Base-by-base conservation (phyloP, 192 early-diverging fungal genomes). In the Coemansia nantahalensis region DNA sequence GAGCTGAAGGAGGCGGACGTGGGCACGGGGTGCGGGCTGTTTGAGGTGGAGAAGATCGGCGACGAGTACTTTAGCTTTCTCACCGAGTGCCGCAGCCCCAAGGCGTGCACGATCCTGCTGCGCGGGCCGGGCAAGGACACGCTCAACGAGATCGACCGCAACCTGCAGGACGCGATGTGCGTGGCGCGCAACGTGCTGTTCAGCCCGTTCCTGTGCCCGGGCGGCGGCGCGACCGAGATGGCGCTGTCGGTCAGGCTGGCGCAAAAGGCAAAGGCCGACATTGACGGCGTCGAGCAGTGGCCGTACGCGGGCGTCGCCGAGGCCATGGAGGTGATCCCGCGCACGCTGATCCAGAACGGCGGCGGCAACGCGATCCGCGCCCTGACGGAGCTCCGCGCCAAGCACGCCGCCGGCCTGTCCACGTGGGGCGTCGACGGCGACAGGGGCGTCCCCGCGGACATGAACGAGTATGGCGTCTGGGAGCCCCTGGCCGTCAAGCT, bases 21-120 rank as follows among this genome's bases (percentile, higher is more conserved):
- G 26, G 97, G 97, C 47, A 94, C 90, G 39, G 68, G 78, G 38
- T 99, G 97, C 65, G 97, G 97, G 28, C 78, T 92, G 23, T 99
- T 98, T 65, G 77, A 88, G 36, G 79, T 99, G 31, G 87, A 95
- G 45, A 97, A 99, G 81, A 95, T 99, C 63, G 97, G 94, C 58
- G 97, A 99, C 77, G 97, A 99, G 64, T 96, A 99, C 83, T 99
- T 98, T 62, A 91, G 90, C 35, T 97, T 92, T 70, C 79, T 99
- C 48, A 92, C 88, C 21, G 71, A 92, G 69, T 97, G 95, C 81
- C 79, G 90, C 64, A 85, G 93, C 68, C 95, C 97, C 68, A 99
- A 99, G 80, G 94, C 94, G 11, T 99, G 97, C 80, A 95, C 95
- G 18, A 94, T 99, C 64, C 58, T 99, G 16, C 79, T 99, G 49